Percentiles rank a stretch among this genome's conserved stretches.
Evolutionary conservation across 2,329 filamentous ascomycete species (phyloP).

Genomic region (Aspergillus ibericus): DNA sequence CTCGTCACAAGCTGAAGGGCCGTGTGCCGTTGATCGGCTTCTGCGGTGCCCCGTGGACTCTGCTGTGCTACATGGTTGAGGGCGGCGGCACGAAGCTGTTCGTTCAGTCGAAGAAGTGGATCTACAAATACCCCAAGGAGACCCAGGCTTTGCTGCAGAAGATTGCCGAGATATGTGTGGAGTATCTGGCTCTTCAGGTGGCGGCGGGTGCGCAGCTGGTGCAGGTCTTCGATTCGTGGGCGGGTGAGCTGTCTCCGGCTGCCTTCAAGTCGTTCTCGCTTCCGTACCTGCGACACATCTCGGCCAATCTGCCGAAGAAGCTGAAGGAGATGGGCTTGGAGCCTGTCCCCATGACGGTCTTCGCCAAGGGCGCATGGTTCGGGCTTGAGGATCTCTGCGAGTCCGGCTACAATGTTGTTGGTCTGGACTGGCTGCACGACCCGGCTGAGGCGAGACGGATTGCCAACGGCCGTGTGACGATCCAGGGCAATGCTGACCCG

Average conservation of each 20-base stretch:
- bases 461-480: constrained; percentile 73
- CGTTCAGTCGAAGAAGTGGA: constrained; percentile 91
- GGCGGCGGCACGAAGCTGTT: constrained; percentile 96
- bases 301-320: constrained; percentile 72
- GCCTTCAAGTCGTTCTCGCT: constrained; percentile 83
- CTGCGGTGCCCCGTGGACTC: constrained; percentile 93
- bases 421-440: constrained; percentile 92
- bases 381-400: constrained; percentile 83
- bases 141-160: constrained; percentile 81
- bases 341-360: constrained; percentile 92
- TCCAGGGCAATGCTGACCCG: constrained; percentile 96
- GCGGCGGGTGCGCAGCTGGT: constrained; percentile 91
- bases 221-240: constrained; percentile 98
- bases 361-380: constrained; percentile 97
- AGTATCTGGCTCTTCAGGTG: constrained; percentile 90
- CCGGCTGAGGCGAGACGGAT: constrained; percentile 79
- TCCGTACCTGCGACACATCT: constrained; percentile 83
- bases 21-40: constrained; percentile 93
- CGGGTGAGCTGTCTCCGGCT: constrained; percentile 82
- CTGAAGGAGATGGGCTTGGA: constrained; percentile 74
- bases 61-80: constrained; percentile 99
- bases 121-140: constrained; percentile 82
- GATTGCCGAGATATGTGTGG: constrained; percentile 91
- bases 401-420: constrained; percentile 88
- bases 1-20: constrained; percentile 80